Evolutionary conservation across 2,329 filamentous ascomycete genomes (phyloP), one percentile per base, ranked within the genome.

Genomic region (Tolypocladium tundrense): DNA sequence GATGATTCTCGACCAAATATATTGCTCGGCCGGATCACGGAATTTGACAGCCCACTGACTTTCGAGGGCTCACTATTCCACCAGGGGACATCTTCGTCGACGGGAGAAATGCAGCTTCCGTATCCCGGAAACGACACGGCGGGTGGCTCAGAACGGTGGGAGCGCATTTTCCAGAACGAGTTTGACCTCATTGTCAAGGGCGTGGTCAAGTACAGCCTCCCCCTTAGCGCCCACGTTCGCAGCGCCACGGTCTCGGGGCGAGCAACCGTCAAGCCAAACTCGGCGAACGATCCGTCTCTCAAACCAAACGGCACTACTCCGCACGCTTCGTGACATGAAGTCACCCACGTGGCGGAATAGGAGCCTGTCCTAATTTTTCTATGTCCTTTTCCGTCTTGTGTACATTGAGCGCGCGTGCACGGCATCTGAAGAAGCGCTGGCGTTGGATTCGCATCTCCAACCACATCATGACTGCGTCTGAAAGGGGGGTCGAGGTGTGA

Each of bases 131-230:
- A 97, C 71, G 86, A 86, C 65, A 97, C 94, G 0, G 86, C 91
- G 50, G 88, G 89, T 45, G 94, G 93, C 10, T 87, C 87, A 1
- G 85, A 88, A 67, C 85, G 92, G 14, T 99, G 94, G 94, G 91
- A 96, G 69, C 83, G 86, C 60, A 92, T 97, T 53, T 79, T 97
- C 55, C 85, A 95, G 63, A 89, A 97, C 70, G 90, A 93, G 51
- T 99, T 97, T 65, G 91, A 97, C 64, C 80, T 99, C 54, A 93
- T 97, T 60, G 83, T 99, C 48, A 87, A 94, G 65, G 94, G 94
- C 27, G 88, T 94, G 16, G 79, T 99, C 64, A 91, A 92, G 68
- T 99, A 99, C 67, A 82, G 77, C 37, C 75, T 87, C 40, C 84
- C 84, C 3, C 73, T 87, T 56, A 87, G 82, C 64, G 80, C 82